Percentiles rank a stretch among this genome's conserved stretches.
These are phyloP conservation scores for Cutaneotrichosporon sp. DNA, from an alignment of 1,284 basidiomycete species.

Conservation along the genomic window DNA sequence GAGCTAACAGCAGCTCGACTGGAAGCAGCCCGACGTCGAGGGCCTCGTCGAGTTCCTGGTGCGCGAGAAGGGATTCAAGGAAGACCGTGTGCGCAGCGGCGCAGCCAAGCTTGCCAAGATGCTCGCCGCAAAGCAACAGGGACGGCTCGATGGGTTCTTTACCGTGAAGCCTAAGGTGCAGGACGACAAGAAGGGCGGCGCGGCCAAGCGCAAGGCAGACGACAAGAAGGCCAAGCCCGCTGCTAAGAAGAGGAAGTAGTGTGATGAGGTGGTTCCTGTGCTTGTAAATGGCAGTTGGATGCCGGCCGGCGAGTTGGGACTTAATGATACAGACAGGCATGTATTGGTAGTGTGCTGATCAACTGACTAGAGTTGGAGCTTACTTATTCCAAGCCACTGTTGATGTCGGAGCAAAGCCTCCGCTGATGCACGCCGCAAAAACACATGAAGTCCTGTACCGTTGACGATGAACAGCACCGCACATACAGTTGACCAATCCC, in stretches of 20 bases:
- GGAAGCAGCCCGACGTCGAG: constrained; percentile 89
- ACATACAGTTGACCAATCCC: too few species aligned
- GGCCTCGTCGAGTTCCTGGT: constrained; percentile 93
- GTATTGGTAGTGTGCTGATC: too few species aligned
- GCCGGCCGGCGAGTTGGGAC: too few species aligned
- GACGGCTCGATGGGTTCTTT: constrained; percentile 93
- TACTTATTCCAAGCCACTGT: too few species aligned
- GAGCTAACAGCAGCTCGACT: constrained; percentile 65
- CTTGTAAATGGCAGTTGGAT: too few species aligned
- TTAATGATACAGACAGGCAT: too few species aligned
- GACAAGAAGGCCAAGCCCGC: constrained; percentile 11
- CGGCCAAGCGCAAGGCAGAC: constrained; percentile 56
- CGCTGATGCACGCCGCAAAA: too few species aligned
- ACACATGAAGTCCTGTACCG: too few species aligned
- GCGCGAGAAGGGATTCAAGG: constrained; percentile 93
- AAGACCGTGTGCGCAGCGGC: constrained; percentile 92
- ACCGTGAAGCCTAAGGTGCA: constrained; percentile 58
- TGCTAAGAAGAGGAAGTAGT: constrained; percentile 6
- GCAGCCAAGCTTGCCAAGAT: constrained; percentile 87
- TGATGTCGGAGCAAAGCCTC: too few species aligned
- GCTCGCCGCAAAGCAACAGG: constrained; percentile 88
- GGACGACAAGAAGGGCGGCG: constrained; percentile 25
- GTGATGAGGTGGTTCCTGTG: too few species aligned
- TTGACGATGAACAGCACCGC: too few species aligned
- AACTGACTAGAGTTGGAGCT: too few species aligned